Percentiles rank a stretch among this genome's conserved stretches.
These are phyloP conservation scores for Trichoderma koningiopsis DNA, from an alignment of 2,329 filamentous ascomycete species.

Conservation along the genomic window DNA sequence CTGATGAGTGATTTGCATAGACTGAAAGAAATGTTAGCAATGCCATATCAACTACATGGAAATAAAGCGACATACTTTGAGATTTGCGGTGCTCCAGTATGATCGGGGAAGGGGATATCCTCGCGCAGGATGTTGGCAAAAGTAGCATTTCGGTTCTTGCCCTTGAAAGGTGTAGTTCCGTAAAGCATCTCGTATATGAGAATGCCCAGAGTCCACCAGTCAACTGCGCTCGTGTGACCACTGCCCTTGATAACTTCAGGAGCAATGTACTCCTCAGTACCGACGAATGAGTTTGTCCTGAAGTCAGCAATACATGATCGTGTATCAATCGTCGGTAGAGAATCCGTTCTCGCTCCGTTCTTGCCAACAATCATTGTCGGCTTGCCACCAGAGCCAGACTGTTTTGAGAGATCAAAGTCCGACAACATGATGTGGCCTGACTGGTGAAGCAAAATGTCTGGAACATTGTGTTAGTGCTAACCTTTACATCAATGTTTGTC, in stretches of 20 bases:
- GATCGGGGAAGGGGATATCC: slow-evolving; percentile 94
- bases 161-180: slow-evolving; percentile 98
- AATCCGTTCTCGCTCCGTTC: slow-evolving; percentile 81
- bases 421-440: slow-evolving; percentile 99
- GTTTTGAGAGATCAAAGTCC: slow-evolving; percentile 97
- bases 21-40: slow-evolving; percentile 49
- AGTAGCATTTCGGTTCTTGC: slow-evolving; percentile 96
- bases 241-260: slow-evolving; percentile 99
- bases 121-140: slow-evolving; percentile 97
- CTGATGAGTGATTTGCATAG: slow-evolving; percentile 95
- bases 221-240: slow-evolving; percentile 95
- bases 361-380: slow-evolving; percentile 97
- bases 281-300: slow-evolving; percentile 96
- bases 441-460: slow-evolving; percentile 95
- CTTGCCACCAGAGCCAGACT: slow-evolving; percentile 92
- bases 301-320: slow-evolving; percentile 98
- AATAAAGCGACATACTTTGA: slow-evolving; percentile 72
- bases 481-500: not conserved
- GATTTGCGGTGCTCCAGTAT: slow-evolving; percentile 78
- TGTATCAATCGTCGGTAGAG: slow-evolving; percentile 94
- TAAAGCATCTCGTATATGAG: slow-evolving; percentile 99
- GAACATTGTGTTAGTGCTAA: not conserved
- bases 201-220: slow-evolving; percentile 99
- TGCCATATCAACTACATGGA: not conserved
- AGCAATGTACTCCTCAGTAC: slow-evolving; percentile 98